Conservation (phyloP, 768 basidiomycete species). For the Leucocoprinus birnbaumii region DNA sequence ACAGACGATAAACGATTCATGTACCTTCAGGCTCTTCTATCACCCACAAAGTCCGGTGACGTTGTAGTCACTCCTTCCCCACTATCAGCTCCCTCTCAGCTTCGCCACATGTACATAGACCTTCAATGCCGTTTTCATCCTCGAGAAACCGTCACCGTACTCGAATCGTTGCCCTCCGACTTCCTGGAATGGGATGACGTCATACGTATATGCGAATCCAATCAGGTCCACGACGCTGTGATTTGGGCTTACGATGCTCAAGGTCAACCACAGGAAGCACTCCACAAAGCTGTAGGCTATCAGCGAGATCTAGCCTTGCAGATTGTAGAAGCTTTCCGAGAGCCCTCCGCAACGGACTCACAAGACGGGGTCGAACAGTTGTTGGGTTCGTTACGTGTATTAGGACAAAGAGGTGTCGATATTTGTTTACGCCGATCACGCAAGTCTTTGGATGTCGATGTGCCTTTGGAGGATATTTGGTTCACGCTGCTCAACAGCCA, state of each 20-base stretch:
- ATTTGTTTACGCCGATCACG: conserved; percentile 73
- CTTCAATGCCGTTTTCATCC: conserved; percentile 76
- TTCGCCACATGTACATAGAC: conserved; percentile 63
- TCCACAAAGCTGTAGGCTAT: conserved; percentile 62
- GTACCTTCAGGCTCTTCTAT: conserved; percentile 76
- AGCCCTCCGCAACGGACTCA: conserved; percentile 25
- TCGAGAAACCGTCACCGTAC: conserved; percentile 53
- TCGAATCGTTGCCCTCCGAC: conserved; percentile 52
- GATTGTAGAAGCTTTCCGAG: conserved; percentile 43
- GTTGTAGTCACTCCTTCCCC: conserved; percentile 23
- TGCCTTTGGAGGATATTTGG: conserved; percentile 83
- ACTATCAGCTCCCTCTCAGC: conserved; percentile 45
- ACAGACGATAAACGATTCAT: conserved; percentile 57
- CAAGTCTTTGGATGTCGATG: conserved; percentile 31
- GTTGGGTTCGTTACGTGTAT: conserved; percentile 50
- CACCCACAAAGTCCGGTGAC: conserved; percentile 40
- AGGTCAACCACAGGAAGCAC: conserved; percentile 61
- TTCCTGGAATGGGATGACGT: conserved; percentile 55
- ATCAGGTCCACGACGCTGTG: conserved; percentile 68
- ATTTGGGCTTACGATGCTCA: conserved; percentile 75
- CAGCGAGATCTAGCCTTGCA: conserved; percentile 31
- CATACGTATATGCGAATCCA: conserved; percentile 62
- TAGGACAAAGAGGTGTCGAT: conserved; percentile 58
- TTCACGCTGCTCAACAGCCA: conserved; percentile 81
- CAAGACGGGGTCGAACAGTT: conserved; percentile 25